phyloP scores from a whole-genome alignment of 495 filamentous ascomycete genomes.

The Neurospora sp. region DNA sequence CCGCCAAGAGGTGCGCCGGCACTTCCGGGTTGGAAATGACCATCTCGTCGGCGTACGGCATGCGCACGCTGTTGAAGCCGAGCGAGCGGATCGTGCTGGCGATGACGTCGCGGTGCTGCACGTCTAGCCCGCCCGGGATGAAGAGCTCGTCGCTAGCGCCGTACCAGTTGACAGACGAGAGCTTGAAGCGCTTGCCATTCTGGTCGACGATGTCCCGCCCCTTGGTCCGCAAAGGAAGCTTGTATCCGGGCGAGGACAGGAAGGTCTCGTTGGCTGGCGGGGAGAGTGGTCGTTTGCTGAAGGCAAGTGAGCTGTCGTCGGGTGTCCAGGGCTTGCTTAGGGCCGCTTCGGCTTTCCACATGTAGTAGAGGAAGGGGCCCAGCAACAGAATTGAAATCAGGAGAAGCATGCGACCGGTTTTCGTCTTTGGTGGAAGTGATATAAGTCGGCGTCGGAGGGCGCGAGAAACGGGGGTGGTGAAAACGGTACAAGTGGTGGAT shows the following conservation, averaged over 20 bases:
- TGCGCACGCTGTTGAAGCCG: constrained; percentile 54
- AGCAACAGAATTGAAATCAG: constrained; percentile 22
- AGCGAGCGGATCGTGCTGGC: constrained; percentile 39
- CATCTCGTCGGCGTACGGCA: constrained; percentile 55
- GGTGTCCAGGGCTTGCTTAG: constrained; percentile 33
- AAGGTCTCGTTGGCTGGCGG: constrained; percentile 28
- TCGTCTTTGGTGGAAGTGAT: not conserved
- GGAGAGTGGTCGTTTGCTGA: constrained; percentile 31
- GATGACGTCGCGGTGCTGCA: constrained; percentile 46
- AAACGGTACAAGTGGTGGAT: not conserved
- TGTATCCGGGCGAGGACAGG: constrained; percentile 25
- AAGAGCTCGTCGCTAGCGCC: constrained; percentile 50
- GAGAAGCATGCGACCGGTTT: constrained; percentile 20
- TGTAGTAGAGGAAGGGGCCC: constrained; percentile 24
- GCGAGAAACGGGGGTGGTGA: not conserved
- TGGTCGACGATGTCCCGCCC: constrained; percentile 49
- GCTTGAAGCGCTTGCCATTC: constrained; percentile 39
- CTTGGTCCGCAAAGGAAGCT: constrained; percentile 40
- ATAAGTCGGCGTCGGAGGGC: not conserved
- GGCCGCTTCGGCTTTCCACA: constrained; percentile 31
- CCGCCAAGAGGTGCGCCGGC: constrained; percentile 32
- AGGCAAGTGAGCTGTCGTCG: constrained; percentile 26
- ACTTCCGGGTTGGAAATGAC: constrained; percentile 43
- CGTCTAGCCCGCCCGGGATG: constrained; percentile 49
- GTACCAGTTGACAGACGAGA: constrained; percentile 55